Base-by-base conservation (phyloP, 2,329 filamentous ascomycete genomes). In the Curvularia verruculosa region DNA sequence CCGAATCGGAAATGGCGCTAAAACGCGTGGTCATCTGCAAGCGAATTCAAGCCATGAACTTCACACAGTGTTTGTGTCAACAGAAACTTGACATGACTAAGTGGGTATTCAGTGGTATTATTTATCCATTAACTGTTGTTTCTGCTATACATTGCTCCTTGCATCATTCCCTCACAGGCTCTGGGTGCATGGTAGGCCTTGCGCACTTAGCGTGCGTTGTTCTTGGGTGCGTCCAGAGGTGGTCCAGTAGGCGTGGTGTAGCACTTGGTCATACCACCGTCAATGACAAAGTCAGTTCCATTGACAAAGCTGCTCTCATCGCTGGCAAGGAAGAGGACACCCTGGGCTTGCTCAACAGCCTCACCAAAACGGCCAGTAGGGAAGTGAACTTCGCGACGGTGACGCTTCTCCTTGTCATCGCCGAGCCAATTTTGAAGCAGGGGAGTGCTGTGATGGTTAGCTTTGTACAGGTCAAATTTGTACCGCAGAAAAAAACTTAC, bases 391-490 rank as follows among this genome's bases (percentile, higher is more conserved):
- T 96, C 92, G 55, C 92, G 89, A 45, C 93, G 84, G 71, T 86
- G 81, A 29, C 92, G 87, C 85, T 96, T 96, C 59, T 85, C 85
- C 73, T 86, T 75, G 79, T 96, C 92, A 69, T 95, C 91, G 61
- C 93, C 93, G 21, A 96, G 86, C 91, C 92, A 96, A 78, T 96
- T 91, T 81, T 96, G 92, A 52, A 96, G 83, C 28, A 96, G 85
- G 24, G 92, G 91, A 0, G 93, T 97, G 83, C 83, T 86, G 56
- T 8, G 13, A 13, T 62, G 66, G 59, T 72, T 10, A 70, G 64
- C 31, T 54, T 47, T 29, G 19, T 9, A 23, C 5, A 31, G 5
- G 5, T 13, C 10, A n/a, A 5, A 37, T 28, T 2, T 34, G n/a
- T 23, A 23, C 29, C 15, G 31, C 21, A 23, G 6, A 52, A 13